Evolutionary conservation across 192 early-diverging fungal species (phyloP), one percentile per base, ranked within the genome.

Genomic region (Coemansia sp.): DNA sequence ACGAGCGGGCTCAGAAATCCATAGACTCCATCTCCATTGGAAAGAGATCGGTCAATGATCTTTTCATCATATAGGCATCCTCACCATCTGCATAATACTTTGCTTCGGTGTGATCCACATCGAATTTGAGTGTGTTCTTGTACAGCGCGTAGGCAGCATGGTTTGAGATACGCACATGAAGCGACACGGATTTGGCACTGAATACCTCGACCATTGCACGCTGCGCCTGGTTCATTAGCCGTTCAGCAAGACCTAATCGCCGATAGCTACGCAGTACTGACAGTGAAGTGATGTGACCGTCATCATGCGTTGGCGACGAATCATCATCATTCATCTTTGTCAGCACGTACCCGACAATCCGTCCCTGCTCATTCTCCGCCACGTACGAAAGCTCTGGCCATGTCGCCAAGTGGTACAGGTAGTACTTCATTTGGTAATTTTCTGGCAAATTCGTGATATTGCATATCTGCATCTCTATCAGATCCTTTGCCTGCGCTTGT

Each of bases 371-470:
- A 74, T 96, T 90, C 79, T 94, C 93, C 21, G 97, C 97, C 6
- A 99, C 95, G 62, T 87, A 95, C 30, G 93, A 95, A 9, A 99
- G 87, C 76, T 92, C 89, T n/a, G 92, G 92, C 92, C 92, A 94
- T 25, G 89, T 87, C 22, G 89, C 72, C 16, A 86, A 71, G 54
- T 94, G 92, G 65, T 94, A 93, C 44, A 93, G 74, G 67, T 93
- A 98, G 83, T 99, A 99, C 80, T 99, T 99, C 92, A 99, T 95
- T 71, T 94, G 92, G 78, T 99, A 99, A 88, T 99, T 99, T 82
- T 99, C 97, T 8, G 97, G 97, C 38, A 99, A 85, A 77, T 99
- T 98, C 58, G 87, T 84, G 58, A 99, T 83, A 80, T 99, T 99
- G 87, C 95, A 98, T 65, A 93, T 88, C 81, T 99, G 97, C 88